Evolutionary conservation across 2,329 filamentous ascomycete species (phyloP), one percentile per base, ranked within the genome.

Genomic region (Paraconiothyrium sp.): DNA sequence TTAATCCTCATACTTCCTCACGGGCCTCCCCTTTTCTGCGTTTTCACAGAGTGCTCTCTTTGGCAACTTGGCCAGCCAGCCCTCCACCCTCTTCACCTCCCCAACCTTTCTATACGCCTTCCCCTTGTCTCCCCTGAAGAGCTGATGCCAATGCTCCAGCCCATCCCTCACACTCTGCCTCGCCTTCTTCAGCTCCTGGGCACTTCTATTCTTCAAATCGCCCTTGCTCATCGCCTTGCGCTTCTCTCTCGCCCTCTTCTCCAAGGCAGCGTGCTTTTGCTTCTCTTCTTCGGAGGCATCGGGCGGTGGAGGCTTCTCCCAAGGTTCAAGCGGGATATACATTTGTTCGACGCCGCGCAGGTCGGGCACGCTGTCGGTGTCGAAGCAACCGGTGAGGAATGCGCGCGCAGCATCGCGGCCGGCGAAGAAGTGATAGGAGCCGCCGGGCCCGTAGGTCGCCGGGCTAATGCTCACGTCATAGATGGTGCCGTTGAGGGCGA

Each of bases 371-470:
- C 89, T 84, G 83, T 99, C 95, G 66, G 93, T 90, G 43, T 87
- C 83, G 81, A 99, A 99, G 79, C 95, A 99, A 20, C 92, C 93
- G 2, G 95, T 98, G 22, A 99, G 89, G 79, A 93, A 99, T 22
- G 90, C 93, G 52, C 95, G 90, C 14, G 91, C 89, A 37, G 94
- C 94, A 79, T 99, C 95, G 64, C 86, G 85, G 63, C 94, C 95
- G 0, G 93, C 88, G 78, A 99, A 97, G 81, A 91, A 90, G 72
- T 89, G 85, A 84, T 99, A 99, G 41, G 88, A 89, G 4, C 94
- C 95, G 32, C 93, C 93, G 0, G 94, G 85, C 79, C 69, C 87
- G 84, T 85, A 85, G 59, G 76, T 78, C 1, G 61, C 41, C 10
- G 76, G 78, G 57, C 89, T 89, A 34, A 85, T 80, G n/a, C 87